Evolutionary conservation across 2,329 filamentous ascomycete genomes (phyloP).

Genomic region (Chlorencoelia australis): DNA sequence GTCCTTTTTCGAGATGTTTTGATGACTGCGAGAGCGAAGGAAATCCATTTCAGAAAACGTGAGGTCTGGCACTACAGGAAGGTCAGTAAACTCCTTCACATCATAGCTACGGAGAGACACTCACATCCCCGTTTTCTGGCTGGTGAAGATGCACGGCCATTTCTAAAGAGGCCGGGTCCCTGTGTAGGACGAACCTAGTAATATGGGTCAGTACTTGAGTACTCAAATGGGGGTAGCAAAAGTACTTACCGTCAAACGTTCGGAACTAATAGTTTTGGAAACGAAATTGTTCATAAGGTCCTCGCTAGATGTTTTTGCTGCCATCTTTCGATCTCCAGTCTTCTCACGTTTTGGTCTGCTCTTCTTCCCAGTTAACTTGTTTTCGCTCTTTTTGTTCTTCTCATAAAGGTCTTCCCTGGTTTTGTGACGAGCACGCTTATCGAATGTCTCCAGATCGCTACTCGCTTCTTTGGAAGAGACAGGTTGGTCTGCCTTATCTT

Average conservation of each 20-base stretch:
- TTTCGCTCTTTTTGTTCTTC: slow-evolving; percentile 28
- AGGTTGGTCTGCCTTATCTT: background rate
- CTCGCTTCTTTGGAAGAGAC: background rate
- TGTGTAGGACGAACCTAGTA: slow-evolving; percentile 30
- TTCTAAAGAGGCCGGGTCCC: slow-evolving; percentile 36
- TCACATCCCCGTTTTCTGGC: slow-evolving; percentile 30
- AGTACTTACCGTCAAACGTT: slow-evolving; percentile 41
- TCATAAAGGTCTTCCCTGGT: slow-evolving; percentile 48
- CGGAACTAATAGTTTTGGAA: slow-evolving; percentile 41
- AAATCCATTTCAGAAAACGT: slow-evolving; percentile 43
- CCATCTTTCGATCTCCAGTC: slow-evolving; percentile 13
- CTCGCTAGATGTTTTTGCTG: slow-evolving; percentile 23
- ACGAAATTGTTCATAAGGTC: slow-evolving; percentile 46
- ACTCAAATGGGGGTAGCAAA: background rate
- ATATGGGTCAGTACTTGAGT: slow-evolving; percentile 7
- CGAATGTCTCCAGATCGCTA: slow-evolving; percentile 22
- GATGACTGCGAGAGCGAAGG: slow-evolving; percentile 23
- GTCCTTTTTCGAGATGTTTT: slow-evolving; percentile 15
- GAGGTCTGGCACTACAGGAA: slow-evolving; percentile 39
- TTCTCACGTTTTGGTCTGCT: slow-evolving; percentile 12
- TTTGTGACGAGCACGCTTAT: slow-evolving; percentile 44
- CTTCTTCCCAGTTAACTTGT: slow-evolving; percentile 11
- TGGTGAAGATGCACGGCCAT: slow-evolving; percentile 31
- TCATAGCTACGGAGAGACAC: slow-evolving; percentile 12
- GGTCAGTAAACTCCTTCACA: background rate